phyloP scores from a whole-genome alignment of 2,329 filamentous ascomycete genomes.

The Periconia sp. region DNA sequence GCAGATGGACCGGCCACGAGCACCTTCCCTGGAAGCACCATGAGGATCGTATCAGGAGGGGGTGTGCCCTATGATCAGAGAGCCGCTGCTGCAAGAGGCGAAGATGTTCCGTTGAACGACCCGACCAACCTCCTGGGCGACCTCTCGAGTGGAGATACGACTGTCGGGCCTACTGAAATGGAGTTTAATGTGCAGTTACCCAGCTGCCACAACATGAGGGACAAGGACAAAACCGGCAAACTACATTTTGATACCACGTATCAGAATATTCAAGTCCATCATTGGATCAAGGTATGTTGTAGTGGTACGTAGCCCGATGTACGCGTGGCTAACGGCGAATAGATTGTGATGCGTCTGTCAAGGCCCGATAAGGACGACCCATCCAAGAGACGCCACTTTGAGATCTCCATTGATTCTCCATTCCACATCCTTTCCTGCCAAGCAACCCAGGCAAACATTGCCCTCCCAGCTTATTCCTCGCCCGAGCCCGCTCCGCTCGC shows the following conservation, averaged over 20 bases:
- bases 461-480: conserved; percentile 76
- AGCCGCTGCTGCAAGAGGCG: conserved; percentile 58
- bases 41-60: conserved; percentile 77
- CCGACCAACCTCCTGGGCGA: conserved; percentile 77
- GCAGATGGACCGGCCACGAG: conserved; percentile 76
- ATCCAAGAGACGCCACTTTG: conserved; percentile 80
- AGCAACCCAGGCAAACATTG: conserved; percentile 87
- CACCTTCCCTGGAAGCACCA: conserved; percentile 72
- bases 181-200: conserved; percentile 92
- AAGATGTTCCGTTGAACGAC: conserved; percentile 56
- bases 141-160: conserved; percentile 68
- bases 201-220: conserved; percentile 80
- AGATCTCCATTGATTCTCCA: conserved; percentile 94
- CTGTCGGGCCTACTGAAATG: conserved; percentile 87
- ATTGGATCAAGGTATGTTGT: conserved; percentile 87
- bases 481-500: conserved; percentile 45
- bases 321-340: conserved; percentile 7
- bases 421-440: conserved; percentile 92
- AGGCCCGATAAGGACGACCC: conserved; percentile 79
- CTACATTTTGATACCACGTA: conserved; percentile 91
- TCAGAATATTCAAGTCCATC: conserved; percentile 89
- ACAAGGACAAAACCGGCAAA: conserved; percentile 65
- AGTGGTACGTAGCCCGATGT: neutral
- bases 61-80: conserved; percentile 69
- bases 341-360: conserved; percentile 92